Evolutionary conservation across 129 eudicot genomes (phyloP), one percentile per base, ranked within the genome.

Genomic region (Tanacetum coccineum): DNA sequence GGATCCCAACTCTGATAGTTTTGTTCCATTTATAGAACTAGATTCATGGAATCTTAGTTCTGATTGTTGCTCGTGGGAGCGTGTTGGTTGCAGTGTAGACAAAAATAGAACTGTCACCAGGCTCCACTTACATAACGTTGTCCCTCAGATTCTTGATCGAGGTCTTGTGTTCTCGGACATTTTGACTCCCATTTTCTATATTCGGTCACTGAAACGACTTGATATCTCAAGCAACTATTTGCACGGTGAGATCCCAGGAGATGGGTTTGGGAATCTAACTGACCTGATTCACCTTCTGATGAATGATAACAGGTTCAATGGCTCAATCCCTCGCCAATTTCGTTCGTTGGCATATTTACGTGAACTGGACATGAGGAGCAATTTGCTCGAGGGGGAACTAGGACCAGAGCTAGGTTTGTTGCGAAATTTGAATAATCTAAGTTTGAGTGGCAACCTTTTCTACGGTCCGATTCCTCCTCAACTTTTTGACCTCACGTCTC

Each of bases 31-130:
- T 10, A 6, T 9, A 3, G 64, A 66, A n/a, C 73, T 74, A 21
- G 70, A 80, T 1, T 67, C 88, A 13, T 85, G 91, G 91, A 67
- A 70, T 30, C 74, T 69, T 1, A 62, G 10, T 49, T 56, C 81
- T 9, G 76, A 79, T 46, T 85, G 91, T 64, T 85, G 87, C 59
- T n/a, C 63, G 1, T 81, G 91, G 90, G 82, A 70, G 17, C 50
- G 80, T n/a, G 87, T 85, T 12, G 61, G 54, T 8, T 85, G 91
- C 9, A 54, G 28, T 26, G 28, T 26, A 26, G 28, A 21, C 19
- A 54, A 4, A 62, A 54, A 73, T 2, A 51, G 20, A 25, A 18
- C 30, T 7, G 57, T 83, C 45, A 65, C 62, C 18, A 69, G 18
- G 50, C 80, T 79, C 17, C 6, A 61, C 47, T 80, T 75, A 4